Evolutionary conservation across 257 asterid genomes (phyloP).

Genomic region (Solanum commersonii): DNA sequence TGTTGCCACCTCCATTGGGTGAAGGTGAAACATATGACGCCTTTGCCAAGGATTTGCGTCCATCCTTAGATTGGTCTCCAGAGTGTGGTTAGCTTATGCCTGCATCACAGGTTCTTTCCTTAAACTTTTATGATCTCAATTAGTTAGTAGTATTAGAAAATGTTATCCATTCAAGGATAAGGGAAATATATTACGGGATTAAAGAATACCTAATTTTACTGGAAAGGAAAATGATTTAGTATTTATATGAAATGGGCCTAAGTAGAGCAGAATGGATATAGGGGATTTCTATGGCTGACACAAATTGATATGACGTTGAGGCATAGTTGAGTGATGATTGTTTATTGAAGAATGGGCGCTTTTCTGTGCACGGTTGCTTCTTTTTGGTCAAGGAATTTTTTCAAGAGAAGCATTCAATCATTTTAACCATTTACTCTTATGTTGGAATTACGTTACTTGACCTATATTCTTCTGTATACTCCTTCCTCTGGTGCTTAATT

Average conservation of each 20-base stretch:
- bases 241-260: neutral
- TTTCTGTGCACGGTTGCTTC: neutral
- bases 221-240: neutral
- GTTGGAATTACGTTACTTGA: neutral
- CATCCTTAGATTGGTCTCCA: constrained; percentile 78
- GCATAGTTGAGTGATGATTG: neutral
- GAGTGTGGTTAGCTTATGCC: constrained; percentile 59
- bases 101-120: constrained; percentile 33
- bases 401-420: neutral
- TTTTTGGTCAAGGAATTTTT: neutral
- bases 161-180: neutral
- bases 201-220: neutral
- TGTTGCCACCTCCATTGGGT: constrained; percentile 48
- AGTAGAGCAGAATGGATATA: neutral
- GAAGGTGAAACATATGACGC: constrained; percentile 49
- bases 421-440: neutral
- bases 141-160: neutral
- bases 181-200: neutral
- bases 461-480: neutral
- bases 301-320: neutral
- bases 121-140: neutral
- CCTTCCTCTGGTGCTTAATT: neutral
- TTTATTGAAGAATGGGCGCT: neutral
- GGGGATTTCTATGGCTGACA: neutral
- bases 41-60: constrained; percentile 53